Conservation (phyloP, 1,284 basidiomycete species). For the Paramarasmius palmivorus region DNA sequence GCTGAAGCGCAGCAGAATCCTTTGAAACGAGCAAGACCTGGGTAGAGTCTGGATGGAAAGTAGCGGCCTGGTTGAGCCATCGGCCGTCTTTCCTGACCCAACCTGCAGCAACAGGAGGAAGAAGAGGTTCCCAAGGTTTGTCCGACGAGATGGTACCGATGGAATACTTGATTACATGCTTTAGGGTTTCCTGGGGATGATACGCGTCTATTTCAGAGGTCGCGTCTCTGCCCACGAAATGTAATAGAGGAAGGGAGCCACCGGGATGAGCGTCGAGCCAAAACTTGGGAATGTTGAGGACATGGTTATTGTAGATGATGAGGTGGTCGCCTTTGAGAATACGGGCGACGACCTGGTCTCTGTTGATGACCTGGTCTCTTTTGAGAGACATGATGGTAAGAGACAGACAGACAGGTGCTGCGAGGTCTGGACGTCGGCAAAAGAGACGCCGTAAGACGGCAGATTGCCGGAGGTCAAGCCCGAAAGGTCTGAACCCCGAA, state of each 20-base stretch:
- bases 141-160: constrained; percentile 72
- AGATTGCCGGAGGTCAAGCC: too few species aligned
- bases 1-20: constrained; percentile 24
- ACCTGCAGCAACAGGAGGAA: constrained; percentile 89
- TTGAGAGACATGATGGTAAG: neutral
- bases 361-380: constrained; percentile 40
- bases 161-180: constrained; percentile 69
- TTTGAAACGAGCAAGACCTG: constrained; percentile 64
- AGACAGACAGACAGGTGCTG: neutral
- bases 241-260: constrained; percentile 86
- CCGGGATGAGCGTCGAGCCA: constrained; percentile 93
- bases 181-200: constrained; percentile 72
- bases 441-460: too few species aligned
- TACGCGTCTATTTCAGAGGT: constrained; percentile 95
- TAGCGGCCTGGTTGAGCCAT: constrained; percentile 66
- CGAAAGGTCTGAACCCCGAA: too few species aligned
- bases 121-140: constrained; percentile 76
- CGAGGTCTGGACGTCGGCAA: too few species aligned
- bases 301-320: constrained; percentile 75
- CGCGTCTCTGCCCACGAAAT: constrained; percentile 96
- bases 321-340: constrained; percentile 81
- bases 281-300: constrained; percentile 79
- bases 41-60: constrained; percentile 46
- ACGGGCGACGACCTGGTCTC: constrained; percentile 61
- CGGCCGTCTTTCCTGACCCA: constrained; percentile 58